Conservation (phyloP, 2,329 filamentous ascomycete genomes). For the Phoma sp. region DNA sequence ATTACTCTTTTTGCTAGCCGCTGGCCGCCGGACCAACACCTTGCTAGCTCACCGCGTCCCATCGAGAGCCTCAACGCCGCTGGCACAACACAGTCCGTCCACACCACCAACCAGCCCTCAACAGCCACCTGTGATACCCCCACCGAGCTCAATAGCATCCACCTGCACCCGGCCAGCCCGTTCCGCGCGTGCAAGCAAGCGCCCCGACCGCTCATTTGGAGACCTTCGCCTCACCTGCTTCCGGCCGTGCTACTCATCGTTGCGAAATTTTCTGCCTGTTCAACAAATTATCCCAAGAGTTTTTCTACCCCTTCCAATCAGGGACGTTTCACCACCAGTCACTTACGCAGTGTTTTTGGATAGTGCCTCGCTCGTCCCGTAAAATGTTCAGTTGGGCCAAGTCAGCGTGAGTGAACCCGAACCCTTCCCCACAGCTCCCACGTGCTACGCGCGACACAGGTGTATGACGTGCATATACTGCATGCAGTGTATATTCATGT, state of each 20-base stretch:
- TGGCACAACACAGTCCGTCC: conserved; percentile 11
- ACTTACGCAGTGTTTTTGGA: conserved; percentile 37
- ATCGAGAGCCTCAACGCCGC: conserved; percentile 13
- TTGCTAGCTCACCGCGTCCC: conserved; percentile 14
- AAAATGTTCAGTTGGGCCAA: conserved; percentile 93
- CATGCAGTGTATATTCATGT: conserved; percentile 2
- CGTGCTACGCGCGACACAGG: conserved; percentile 25
- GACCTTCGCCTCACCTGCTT: conserved; percentile 26
- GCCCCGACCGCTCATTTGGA: conserved; percentile 20
- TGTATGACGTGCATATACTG: conserved; percentile 14
- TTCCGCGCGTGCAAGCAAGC: conserved; percentile 15
- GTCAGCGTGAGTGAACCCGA: conserved; percentile 72
- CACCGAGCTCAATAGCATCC: conserved; percentile 3
- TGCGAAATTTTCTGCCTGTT: conserved; percentile 35
- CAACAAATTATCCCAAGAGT: conserved; percentile 39
- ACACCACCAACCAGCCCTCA: conserved; percentile 12
- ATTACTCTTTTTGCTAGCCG: conserved; percentile 19
- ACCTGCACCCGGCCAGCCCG: conserved; percentile 5
- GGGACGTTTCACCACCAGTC: conserved; percentile 28
- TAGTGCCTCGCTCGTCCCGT: conserved; percentile 38
- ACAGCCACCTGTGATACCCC: conserved; percentile 13
- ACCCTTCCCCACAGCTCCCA: conserved; percentile 21
- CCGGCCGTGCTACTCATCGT: conserved; percentile 31
- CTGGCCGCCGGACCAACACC: conserved; percentile 10
- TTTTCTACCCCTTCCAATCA: conserved; percentile 36